Evolutionary conservation across 1,284 basidiomycete species (phyloP).

Genomic region (Boletellus deceptivus): DNA sequence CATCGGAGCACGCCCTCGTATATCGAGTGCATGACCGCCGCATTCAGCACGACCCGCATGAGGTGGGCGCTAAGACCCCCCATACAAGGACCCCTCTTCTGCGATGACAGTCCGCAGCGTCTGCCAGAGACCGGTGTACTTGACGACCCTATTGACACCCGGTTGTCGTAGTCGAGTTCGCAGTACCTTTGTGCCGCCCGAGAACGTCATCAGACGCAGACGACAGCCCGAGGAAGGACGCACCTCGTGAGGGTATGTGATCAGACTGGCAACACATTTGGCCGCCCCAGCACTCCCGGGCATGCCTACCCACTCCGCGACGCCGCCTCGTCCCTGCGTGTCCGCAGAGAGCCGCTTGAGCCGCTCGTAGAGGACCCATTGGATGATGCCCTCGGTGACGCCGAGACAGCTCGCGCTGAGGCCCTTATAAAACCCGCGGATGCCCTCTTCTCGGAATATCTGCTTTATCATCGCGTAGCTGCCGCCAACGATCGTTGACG

Average conservation of each 20-base stretch:
- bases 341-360: conserved; percentile 64
- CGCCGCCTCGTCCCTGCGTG: conserved; percentile 54
- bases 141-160: conserved; percentile 66
- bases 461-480: conserved; percentile 63
- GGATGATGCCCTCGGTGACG: conserved; percentile 95
- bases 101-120: conserved; percentile 83
- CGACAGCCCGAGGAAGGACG: conserved; percentile 15
- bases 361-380: conserved; percentile 95
- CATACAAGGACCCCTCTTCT: conserved; percentile 94
- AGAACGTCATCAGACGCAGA: background rate
- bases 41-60: conserved; percentile 96
- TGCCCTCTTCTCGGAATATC: conserved; percentile 81
- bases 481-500: conserved; percentile 44
- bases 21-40: conserved; percentile 93
- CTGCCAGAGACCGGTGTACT: conserved; percentile 86
- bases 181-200: conserved; percentile 58
- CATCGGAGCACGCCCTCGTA: conserved; percentile 76
- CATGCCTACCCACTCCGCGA: conserved; percentile 75
- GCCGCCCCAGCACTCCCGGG: conserved; percentile 90
- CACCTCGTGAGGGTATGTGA: conserved; percentile 97
- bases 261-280: conserved; percentile 89
- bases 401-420: conserved; percentile 94
- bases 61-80: conserved; percentile 93
- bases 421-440: conserved; percentile 92
- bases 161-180: conserved; percentile 93